A percentile compares a stretch with the other conserved stretches of the same genome.
These are phyloP conservation scores for Russula foetens DNA, from an alignment of 768 basidiomycete genomes.

Conservation along the genomic window DNA sequence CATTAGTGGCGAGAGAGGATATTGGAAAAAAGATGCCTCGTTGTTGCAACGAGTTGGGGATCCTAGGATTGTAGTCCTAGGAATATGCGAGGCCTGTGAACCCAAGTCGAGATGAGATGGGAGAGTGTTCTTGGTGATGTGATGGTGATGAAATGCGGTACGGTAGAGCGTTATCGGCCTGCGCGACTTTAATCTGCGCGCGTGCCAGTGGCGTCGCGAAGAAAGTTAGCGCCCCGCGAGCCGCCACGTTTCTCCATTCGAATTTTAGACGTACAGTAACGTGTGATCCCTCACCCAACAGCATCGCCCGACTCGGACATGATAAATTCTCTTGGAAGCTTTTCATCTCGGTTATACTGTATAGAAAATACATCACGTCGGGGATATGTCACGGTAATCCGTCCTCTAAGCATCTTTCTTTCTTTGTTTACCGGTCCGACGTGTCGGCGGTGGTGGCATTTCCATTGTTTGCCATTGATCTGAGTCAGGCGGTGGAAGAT, in stretches of 20 bases:
- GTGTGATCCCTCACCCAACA: not conserved
- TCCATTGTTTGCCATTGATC: slow-evolving; percentile 29
- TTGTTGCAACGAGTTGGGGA: slow-evolving; percentile 2
- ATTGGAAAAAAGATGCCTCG: not conserved
- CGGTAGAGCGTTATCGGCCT: too few relatives aligned
- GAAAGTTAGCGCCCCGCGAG: not conserved
- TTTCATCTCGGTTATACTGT: not conserved
- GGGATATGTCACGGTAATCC: not conserved
- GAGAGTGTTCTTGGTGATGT: not conserved
- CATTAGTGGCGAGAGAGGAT: slow-evolving; percentile 4
- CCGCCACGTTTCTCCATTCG: not conserved
- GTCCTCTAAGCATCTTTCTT: slow-evolving; percentile 4
- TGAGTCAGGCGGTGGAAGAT: slow-evolving; percentile 33
- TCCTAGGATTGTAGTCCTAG: slow-evolving; percentile 13
- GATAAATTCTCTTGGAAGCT: too few relatives aligned
- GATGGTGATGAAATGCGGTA: too few relatives aligned
- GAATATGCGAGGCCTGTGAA: not conserved
- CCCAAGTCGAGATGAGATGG: not conserved
- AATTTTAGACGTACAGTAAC: not conserved
- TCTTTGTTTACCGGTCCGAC: slow-evolving; percentile 1
- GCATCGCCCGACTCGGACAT: not conserved
- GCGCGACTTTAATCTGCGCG: not conserved
- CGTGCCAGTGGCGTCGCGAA: too few relatives aligned
- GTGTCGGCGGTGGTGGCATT: slow-evolving; percentile 21
- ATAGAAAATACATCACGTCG: not conserved